A percentile compares a stretch with the other conserved stretches of the same genome.
These are phyloP conservation scores for Ambrosia artemisiifolia DNA, from an alignment of 129 eudicot genomes.

Conservation along the genomic window DNA sequence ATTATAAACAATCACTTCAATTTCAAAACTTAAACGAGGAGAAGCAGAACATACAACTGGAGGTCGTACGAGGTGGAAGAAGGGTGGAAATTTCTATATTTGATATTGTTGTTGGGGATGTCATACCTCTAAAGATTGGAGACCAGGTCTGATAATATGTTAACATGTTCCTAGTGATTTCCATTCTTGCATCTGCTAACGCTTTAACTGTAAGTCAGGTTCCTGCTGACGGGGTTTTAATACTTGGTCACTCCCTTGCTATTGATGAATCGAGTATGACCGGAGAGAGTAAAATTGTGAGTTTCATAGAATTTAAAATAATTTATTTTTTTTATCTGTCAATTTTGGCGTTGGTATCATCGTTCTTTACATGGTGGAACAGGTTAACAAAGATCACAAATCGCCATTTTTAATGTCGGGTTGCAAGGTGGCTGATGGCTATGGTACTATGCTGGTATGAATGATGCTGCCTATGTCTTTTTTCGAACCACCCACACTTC, in stretches of 20 bases:
- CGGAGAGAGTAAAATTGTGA: conserved; percentile 93
- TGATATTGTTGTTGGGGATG: conserved; percentile 66
- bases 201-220: conserved; percentile 42
- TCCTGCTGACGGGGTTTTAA: conserved; percentile 85
- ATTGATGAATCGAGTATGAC: conserved; percentile 98
- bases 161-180: neutral
- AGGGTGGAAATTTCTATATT: conserved; percentile 46
- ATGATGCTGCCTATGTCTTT: neutral
- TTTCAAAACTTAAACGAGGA: conserved; percentile 56
- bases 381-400: conserved; percentile 76
- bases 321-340: neutral
- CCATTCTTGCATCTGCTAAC: conserved; percentile 11
- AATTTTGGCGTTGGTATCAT: conserved; percentile 11
- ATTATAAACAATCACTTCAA: conserved; percentile 88
- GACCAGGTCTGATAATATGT: conserved; percentile 59
- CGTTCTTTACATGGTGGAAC: conserved; percentile 11
- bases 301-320: conserved; percentile 6
- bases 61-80: conserved; percentile 57
- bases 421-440: conserved; percentile 97
- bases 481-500: neutral
- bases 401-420: conserved; percentile 94
- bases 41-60: conserved; percentile 62
- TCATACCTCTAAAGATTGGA: conserved; percentile 82
- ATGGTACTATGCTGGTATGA: conserved; percentile 95
- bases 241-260: conserved; percentile 82